Evolutionary conservation across 192 early-diverging fungal genomes (phyloP).

Genomic region (Coemansia pectinata): DNA sequence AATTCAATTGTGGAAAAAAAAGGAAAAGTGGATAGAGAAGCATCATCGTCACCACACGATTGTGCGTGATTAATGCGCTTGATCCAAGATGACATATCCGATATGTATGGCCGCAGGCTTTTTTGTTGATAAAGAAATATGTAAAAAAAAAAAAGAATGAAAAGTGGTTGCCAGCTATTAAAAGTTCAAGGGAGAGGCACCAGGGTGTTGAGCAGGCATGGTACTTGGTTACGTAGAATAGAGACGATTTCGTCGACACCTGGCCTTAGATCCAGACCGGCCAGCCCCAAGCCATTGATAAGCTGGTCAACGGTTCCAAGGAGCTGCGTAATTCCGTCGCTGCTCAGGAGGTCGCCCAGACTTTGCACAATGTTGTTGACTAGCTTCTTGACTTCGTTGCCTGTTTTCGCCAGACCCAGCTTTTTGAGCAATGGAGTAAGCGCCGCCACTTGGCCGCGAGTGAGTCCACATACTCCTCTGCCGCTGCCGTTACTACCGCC

Average conservation of each 20-base stretch:
- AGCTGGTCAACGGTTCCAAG: conserved; percentile 34
- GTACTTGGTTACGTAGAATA: conserved; percentile 44
- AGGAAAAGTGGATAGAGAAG: not conserved
- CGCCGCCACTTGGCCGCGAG: conserved; percentile 21
- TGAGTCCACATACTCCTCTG: conserved; percentile 31
- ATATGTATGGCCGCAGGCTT: too few relatives aligned
- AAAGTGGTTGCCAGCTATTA: not conserved
- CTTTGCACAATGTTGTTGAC: conserved; percentile 40
- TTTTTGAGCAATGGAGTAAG: conserved; percentile 47
- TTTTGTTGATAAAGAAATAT: too few relatives aligned
- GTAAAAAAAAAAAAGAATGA: not conserved
- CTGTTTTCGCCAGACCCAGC: conserved; percentile 42
- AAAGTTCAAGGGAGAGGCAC: conserved; percentile 39
- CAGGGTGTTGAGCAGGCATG: conserved; percentile 45
- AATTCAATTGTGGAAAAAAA: not conserved
- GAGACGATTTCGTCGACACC: conserved; percentile 38
- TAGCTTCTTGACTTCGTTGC: conserved; percentile 47
- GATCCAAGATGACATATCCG: not conserved
- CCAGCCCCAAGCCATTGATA: conserved; percentile 38
- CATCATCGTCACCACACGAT: not conserved
- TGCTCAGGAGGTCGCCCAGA: conserved; percentile 38
- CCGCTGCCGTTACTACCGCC: conserved; percentile 1
- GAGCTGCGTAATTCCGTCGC: conserved; percentile 29
- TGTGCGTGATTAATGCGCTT: not conserved
- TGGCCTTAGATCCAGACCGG: conserved; percentile 43